These are phyloP conservation scores for Udeniomyces megalosporus DNA, from an alignment of 768 basidiomycete species.

Conservation along the genomic window DNA sequence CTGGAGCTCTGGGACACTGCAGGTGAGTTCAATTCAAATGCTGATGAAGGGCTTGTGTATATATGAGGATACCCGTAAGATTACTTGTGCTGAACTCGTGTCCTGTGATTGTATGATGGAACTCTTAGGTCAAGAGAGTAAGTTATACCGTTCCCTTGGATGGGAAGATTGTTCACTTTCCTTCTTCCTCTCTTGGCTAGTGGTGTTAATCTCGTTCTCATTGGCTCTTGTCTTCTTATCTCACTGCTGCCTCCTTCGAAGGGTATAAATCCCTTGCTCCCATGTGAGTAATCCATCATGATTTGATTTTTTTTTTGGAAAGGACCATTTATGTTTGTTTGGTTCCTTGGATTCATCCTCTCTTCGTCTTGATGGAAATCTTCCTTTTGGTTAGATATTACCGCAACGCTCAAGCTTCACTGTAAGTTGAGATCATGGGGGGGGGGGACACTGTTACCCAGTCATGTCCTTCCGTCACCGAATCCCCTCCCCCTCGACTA, in stretches of 20 bases:
- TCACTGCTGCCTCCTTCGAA: neutral
- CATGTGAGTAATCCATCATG: slow-evolving; percentile 52
- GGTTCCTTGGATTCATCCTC: no score
- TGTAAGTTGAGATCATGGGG: slow-evolving; percentile 53
- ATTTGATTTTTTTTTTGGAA: slow-evolving; percentile 37
- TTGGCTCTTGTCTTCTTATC: neutral
- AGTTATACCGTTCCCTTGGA: no score
- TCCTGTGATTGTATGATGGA: no score
- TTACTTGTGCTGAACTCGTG: no score
- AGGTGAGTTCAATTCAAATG: neutral
- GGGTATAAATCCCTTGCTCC: slow-evolving; percentile 42
- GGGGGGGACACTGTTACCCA: no score
- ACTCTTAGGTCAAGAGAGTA: slow-evolving; percentile 56
- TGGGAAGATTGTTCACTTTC: no score
- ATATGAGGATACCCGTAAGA: no score
- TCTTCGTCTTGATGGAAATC: neutral
- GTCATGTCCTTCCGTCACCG: neutral
- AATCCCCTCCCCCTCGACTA: no score
- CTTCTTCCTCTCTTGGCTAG: no score
- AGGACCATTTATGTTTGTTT: neutral
- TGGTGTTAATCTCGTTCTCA: no score
- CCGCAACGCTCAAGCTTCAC: slow-evolving; percentile 82
- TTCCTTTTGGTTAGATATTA: slow-evolving; percentile 37
- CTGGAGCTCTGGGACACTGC: neutral
- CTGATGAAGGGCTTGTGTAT: neutral